Evolutionary conservation across 1,284 basidiomycete species (phyloP), one percentile per base, ranked within the genome.

Genomic region (Neotropicomus parvogracilis): DNA sequence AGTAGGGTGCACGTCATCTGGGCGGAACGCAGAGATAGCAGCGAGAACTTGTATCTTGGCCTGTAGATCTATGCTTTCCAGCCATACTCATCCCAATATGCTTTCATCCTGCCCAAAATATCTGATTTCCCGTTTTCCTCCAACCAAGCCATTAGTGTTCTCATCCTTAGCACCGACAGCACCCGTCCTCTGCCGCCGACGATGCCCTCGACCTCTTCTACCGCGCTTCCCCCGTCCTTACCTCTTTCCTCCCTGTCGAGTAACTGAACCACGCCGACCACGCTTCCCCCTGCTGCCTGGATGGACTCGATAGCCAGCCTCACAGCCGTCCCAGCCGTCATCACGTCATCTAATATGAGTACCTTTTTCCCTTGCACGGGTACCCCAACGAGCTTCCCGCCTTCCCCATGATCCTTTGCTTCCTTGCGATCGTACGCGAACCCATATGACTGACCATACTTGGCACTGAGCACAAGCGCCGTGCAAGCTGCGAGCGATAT

Each of bases 381-480:
- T 1, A 88, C 85, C 19, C 95, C 97, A 52, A 99, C 93, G 60
- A 97, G 81, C 36, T 78, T 77, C 1, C 95, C 97, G n/a, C 97
- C 95, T 68, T 99, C 95, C 7, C 95, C 95, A 63, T 99, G 95
- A 53, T 89, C 87, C 70, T 99, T 99, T 38, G 78, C 86, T 69
- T 99, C 97, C 71, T 99, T 99, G 35, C 95, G 79, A 67, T 98
- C 95, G 65, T 95, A 97, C 29, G 88, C 88, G 59, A 91, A 91
- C 0, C 88, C 88, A 26, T 94, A 81, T 39, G 84, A 74, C 40
- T 84, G 75, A 3, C 74, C 71, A 61, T 91, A 78, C 49, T 80
- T 73, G 29, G 81, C 76, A 53, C 84, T 77, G 29, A 99, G 76
- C 27, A 87, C 78, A 21, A 97, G 78, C 3, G 90, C 78, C 1